A percentile compares a stretch with the other conserved stretches of the same genome.
These are phyloP conservation scores for Penicillium digitatum DNA, from an alignment of 2,329 filamentous ascomycete species.

Conservation along the genomic window DNA sequence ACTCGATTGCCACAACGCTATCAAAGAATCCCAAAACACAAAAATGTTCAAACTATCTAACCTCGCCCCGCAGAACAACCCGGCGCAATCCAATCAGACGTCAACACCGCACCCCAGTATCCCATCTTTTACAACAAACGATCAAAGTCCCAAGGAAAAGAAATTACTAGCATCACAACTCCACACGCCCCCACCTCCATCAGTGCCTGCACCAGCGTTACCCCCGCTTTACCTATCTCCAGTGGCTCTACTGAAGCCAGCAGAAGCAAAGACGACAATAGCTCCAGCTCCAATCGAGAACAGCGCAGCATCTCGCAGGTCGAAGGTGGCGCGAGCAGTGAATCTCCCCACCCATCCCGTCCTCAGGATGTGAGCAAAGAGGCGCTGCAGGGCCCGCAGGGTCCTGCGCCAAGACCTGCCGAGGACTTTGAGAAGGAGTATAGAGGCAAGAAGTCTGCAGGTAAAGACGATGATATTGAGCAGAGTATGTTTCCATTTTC, in stretches of 20 bases:
- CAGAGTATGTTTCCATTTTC: not conserved
- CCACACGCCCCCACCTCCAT: not conserved
- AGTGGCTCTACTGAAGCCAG: not conserved
- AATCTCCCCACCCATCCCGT: not conserved
- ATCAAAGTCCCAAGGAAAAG: not conserved
- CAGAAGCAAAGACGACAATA: not conserved
- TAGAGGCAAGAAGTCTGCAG: conserved; percentile 16
- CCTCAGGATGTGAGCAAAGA: conserved; percentile 25
- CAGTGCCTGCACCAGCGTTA: not conserved
- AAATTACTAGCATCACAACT: not conserved
- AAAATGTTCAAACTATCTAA: not conserved
- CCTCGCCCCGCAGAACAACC: conserved; percentile 25
- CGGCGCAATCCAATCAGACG: conserved; percentile 18
- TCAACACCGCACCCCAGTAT: conserved; percentile 23
- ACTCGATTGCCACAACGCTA: not conserved
- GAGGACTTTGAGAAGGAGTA: conserved; percentile 31
- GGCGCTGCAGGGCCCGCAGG: conserved; percentile 30
- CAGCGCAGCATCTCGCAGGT: conserved; percentile 15
- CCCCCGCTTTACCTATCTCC: not conserved
- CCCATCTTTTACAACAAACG: conserved; percentile 10
- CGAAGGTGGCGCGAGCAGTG: conserved; percentile 1
- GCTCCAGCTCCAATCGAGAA: conserved; percentile 3
- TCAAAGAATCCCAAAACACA: not conserved
- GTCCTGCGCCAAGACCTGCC: conserved; percentile 21
- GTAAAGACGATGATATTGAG: not conserved